A percentile compares a stretch with the other conserved stretches of the same genome.
Conservation (phyloP, 495 filamentous ascomycete species). For the Tuber indicum region DNA sequence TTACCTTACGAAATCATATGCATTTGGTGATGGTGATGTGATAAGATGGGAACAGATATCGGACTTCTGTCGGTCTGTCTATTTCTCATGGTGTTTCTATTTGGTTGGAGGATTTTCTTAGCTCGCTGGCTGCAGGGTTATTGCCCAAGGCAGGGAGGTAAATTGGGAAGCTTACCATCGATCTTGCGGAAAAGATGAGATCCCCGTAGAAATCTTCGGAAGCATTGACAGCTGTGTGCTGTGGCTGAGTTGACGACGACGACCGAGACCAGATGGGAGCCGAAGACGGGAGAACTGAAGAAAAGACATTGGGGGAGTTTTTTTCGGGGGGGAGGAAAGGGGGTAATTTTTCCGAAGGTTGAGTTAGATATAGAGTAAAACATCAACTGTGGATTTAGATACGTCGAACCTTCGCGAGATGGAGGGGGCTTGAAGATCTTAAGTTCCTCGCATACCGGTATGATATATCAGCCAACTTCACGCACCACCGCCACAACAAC, state of each 20-base stretch:
- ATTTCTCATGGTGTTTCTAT: not conserved
- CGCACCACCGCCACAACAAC: not conserved
- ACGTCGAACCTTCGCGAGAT: not conserved
- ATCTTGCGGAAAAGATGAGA: conserved; percentile 34
- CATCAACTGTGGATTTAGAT: not conserved
- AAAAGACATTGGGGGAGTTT: not conserved
- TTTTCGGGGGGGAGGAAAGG: not conserved
- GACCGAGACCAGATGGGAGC: not conserved
- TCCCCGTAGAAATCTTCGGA: conserved; percentile 27
- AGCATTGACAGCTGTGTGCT: conserved; percentile 18
- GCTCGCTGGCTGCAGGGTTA: conserved; percentile 1
- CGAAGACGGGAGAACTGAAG: not conserved
- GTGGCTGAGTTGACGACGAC: conserved; percentile 7
- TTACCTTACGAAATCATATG: conserved; percentile 2
- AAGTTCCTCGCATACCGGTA: not conserved
- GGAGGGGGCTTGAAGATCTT: not conserved
- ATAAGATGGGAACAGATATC: not conserved
- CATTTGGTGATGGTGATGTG: not conserved
- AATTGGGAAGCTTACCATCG: conserved; percentile 14
- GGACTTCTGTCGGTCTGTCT: not conserved
- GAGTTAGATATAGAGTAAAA: not conserved
- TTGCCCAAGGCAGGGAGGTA: not conserved
- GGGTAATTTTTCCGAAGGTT: not conserved
- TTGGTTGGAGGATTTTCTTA: conserved; percentile 8
- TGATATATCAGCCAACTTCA: not conserved